Conservation (phyloP, 2,329 filamentous ascomycete genomes). For the Lachnellula hyalina region DNA sequence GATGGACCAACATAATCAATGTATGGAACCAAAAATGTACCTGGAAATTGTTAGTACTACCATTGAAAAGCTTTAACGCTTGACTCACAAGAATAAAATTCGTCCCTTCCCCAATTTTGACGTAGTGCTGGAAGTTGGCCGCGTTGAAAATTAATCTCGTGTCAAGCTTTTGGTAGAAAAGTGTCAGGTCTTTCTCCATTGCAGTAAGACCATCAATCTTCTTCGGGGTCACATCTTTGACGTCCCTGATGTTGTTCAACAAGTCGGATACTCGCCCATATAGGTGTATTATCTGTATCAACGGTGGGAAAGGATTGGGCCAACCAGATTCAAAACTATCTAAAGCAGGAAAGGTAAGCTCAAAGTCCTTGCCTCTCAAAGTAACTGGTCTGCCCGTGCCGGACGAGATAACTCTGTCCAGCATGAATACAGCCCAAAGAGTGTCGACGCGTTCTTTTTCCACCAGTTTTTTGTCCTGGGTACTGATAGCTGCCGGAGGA, state of each 20-base stretch:
- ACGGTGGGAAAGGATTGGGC: constrained; percentile 73
- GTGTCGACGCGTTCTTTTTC: constrained; percentile 82
- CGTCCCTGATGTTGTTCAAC: constrained; percentile 72
- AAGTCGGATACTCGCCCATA: constrained; percentile 82
- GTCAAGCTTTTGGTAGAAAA: constrained; percentile 67
- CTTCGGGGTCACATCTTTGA: constrained; percentile 68
- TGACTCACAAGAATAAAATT: constrained; percentile 84
- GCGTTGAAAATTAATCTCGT: constrained; percentile 76
- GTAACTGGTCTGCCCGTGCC: constrained; percentile 82
- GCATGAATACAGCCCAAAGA: constrained; percentile 84
- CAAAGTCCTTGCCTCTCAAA: constrained; percentile 77
- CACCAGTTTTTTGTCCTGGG: constrained; percentile 55
- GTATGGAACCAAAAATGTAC: constrained; percentile 82
- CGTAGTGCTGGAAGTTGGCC: constrained; percentile 79
- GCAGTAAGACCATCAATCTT: constrained; percentile 64
- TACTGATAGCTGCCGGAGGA: constrained; percentile 32
- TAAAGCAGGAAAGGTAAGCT: constrained; percentile 61
- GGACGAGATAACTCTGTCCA: constrained; percentile 82
- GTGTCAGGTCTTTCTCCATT: constrained; percentile 78
- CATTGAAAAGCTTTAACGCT: constrained; percentile 65
- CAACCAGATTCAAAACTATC: constrained; percentile 55
- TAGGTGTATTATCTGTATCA: constrained; percentile 79
- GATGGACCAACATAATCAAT: constrained; percentile 77
- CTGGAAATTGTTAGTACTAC: constrained; percentile 76
- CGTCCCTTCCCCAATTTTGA: constrained; percentile 73